Conservation (phyloP, 2,329 filamentous ascomycete genomes). For the Fusarium agapanthi region DNA sequence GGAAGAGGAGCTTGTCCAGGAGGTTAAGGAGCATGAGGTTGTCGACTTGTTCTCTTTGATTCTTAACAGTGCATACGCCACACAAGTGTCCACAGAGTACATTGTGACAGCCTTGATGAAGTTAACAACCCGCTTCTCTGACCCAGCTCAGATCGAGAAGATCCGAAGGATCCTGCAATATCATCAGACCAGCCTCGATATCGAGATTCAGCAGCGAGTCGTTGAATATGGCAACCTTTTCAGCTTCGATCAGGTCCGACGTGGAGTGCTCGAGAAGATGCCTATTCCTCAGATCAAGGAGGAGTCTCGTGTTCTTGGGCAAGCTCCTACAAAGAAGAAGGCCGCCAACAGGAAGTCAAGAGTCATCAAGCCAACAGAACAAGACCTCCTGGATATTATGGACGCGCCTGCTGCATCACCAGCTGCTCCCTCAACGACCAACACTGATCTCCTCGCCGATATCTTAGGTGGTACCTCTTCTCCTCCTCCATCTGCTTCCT, state of each 20-base stretch:
- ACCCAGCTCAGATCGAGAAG: constrained; percentile 85
- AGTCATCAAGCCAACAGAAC: constrained; percentile 83
- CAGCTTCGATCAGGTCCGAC: constrained; percentile 83
- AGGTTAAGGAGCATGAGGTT: constrained; percentile 87
- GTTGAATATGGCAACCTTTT: constrained; percentile 98
- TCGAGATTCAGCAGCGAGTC: constrained; percentile 95
- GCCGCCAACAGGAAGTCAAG: constrained; percentile 79
- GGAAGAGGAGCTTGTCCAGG: constrained; percentile 85
- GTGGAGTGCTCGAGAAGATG: constrained; percentile 96
- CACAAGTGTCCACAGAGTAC: constrained; percentile 91
- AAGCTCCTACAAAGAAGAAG: constrained; percentile 74
- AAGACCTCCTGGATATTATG: constrained; percentile 94
- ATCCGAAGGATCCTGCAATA: constrained; percentile 79
- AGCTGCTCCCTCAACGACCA: constrained; percentile 66
- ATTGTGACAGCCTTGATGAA: constrained; percentile 96
- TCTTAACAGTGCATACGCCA: constrained; percentile 92
- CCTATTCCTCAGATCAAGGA: constrained; percentile 96
- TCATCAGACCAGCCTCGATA: constrained; percentile 87
- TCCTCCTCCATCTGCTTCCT: constrained; percentile 48
- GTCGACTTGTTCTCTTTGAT: constrained; percentile 93
- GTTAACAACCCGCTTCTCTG: constrained; percentile 85
- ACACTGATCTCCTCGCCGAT: constrained; percentile 87
- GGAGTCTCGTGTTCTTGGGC: constrained; percentile 88
- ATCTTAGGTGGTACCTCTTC: constrained; percentile 81
- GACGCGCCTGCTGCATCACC: constrained; percentile 69